Conservation (phyloP, 2,329 filamentous ascomycete species). For the Trichoderma sp. region DNA sequence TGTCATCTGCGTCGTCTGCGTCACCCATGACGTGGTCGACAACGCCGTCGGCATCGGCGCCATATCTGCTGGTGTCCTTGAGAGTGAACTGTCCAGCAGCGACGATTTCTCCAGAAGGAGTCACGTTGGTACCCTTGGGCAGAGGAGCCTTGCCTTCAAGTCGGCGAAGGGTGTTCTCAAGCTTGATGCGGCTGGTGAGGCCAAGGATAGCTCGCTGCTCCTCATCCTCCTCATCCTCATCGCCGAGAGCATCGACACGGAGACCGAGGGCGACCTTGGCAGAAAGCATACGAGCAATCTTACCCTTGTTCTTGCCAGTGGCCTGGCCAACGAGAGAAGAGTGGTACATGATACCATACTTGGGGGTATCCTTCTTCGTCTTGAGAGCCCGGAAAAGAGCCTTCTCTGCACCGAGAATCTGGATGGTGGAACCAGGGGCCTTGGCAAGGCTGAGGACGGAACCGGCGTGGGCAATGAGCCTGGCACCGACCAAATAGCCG, state of each 20-base stretch:
- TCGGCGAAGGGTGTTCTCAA: slow-evolving; percentile 71
- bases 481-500: slow-evolving; percentile 88
- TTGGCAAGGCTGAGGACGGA: slow-evolving; percentile 94
- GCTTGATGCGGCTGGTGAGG: slow-evolving; percentile 64
- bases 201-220: slow-evolving; percentile 85
- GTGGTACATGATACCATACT: slow-evolving; percentile 94
- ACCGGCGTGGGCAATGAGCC: slow-evolving; percentile 90
- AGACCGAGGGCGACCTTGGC: slow-evolving; percentile 91
- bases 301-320: slow-evolving; percentile 97
- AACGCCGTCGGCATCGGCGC: slow-evolving; percentile 86
- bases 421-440: slow-evolving; percentile 90
- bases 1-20: slow-evolving; percentile 24
- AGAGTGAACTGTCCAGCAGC: slow-evolving; percentile 79
- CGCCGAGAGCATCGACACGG: slow-evolving; percentile 74
- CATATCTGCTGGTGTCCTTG: slow-evolving; percentile 92
- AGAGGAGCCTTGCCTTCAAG: slow-evolving; percentile 89
- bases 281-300: slow-evolving; percentile 94
- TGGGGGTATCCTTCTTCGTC: slow-evolving; percentile 98
- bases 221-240: slow-evolving; percentile 71
- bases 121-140: slow-evolving; percentile 70
- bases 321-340: slow-evolving; percentile 93
- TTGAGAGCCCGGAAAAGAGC: slow-evolving; percentile 96
- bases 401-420: slow-evolving; percentile 98
- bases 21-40: slow-evolving; percentile 49
- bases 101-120: slow-evolving; percentile 63